A percentile compares a stretch with the other conserved stretches of the same genome.
Conservation (phyloP, 352 stramenopile genomes). For the Pythium plurisporium region DNA sequence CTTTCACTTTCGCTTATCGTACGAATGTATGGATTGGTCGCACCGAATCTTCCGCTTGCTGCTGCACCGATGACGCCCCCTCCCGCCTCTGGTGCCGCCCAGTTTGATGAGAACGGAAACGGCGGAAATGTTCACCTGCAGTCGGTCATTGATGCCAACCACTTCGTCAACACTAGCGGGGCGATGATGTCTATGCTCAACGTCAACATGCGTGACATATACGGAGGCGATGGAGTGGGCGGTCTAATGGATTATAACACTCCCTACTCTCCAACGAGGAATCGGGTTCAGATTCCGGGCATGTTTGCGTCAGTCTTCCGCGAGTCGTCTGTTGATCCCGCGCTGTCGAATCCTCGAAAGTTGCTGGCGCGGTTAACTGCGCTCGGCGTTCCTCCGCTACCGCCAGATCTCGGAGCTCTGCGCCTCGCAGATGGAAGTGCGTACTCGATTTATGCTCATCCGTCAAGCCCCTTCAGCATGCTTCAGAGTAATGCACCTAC, state of each 20-base stretch:
- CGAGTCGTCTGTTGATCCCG: constrained; percentile 77
- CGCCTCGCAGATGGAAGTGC: constrained; percentile 55
- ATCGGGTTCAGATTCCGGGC: constrained; percentile 37
- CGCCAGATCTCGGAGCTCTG: constrained; percentile 85
- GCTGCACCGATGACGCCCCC: constrained; percentile 31
- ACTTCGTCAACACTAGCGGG: constrained; percentile 42
- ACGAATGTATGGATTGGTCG: constrained; percentile 81
- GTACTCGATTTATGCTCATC: constrained; percentile 81
- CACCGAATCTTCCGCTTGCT: constrained; percentile 56
- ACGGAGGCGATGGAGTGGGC: constrained; percentile 58
- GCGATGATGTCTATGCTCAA: constrained; percentile 74
- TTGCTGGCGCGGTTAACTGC: constrained; percentile 87
- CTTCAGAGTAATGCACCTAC: constrained; percentile 15
- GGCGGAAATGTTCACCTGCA: constrained; percentile 8
- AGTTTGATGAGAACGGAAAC: constrained; percentile 21
- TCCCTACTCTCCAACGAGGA: constrained; percentile 56
- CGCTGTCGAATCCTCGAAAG: constrained; percentile 79
- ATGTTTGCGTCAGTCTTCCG: constrained; percentile 19
- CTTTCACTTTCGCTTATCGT: constrained; percentile 71
- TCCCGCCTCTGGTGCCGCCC: background rate
- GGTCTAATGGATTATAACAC: constrained; percentile 51
- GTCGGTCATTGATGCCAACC: constrained; percentile 50
- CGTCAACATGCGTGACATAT: constrained; percentile 78
- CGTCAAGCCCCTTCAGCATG: constrained; percentile 56
- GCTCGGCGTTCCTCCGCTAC: constrained; percentile 90